A percentile compares a stretch with the other conserved stretches of the same genome.
These are phyloP conservation scores for Parascedosporium putredinis DNA, from an alignment of 2,329 filamentous ascomycete species.

Conservation along the genomic window DNA sequence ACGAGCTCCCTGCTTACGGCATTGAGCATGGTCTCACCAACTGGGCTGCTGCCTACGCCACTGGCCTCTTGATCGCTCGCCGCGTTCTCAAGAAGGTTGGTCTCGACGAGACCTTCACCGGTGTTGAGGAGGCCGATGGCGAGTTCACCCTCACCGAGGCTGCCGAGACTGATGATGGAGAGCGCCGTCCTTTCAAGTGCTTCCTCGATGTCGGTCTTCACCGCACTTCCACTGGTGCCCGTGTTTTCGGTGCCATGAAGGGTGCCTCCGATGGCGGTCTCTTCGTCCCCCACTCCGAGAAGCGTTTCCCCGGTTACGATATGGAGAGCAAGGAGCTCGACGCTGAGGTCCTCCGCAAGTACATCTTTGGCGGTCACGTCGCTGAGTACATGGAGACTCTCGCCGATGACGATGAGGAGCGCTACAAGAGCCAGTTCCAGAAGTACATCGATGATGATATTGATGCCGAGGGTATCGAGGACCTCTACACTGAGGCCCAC, in stretches of 20 bases:
- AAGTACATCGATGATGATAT: slow-evolving; percentile 96
- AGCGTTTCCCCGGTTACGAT: slow-evolving; percentile 98
- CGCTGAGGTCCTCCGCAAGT: slow-evolving; percentile 91
- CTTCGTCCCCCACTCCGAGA: slow-evolving; percentile 95
- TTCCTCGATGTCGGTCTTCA: slow-evolving; percentile 96
- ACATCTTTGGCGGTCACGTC: slow-evolving; percentile 97
- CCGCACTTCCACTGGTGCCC: slow-evolving; percentile 95
- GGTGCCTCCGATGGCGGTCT: slow-evolving; percentile 97
- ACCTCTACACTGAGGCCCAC: slow-evolving; percentile 91
- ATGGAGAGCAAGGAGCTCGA: slow-evolving; percentile 97
- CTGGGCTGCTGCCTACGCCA: slow-evolving; percentile 96
- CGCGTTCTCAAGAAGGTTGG: slow-evolving; percentile 95
- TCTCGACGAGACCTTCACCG: slow-evolving; percentile 82
- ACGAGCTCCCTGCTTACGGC: slow-evolving; percentile 96
- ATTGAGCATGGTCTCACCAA: slow-evolving; percentile 99
- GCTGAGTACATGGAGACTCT: slow-evolving; percentile 99
- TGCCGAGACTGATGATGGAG: slow-evolving; percentile 77
- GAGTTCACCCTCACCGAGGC: slow-evolving; percentile 96
- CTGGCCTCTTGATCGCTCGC: slow-evolving; percentile 92
- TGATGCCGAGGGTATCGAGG: slow-evolving; percentile 94
- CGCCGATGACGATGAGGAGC: slow-evolving; percentile 99
- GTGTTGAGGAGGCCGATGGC: slow-evolving; percentile 94
- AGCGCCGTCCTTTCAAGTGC: slow-evolving; percentile 98
- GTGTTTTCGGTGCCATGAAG: slow-evolving; percentile 99
- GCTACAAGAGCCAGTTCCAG: slow-evolving; percentile 96